Conservation (phyloP, 108 stramenopile genomes). For the Bacterosira constricta region DNA sequence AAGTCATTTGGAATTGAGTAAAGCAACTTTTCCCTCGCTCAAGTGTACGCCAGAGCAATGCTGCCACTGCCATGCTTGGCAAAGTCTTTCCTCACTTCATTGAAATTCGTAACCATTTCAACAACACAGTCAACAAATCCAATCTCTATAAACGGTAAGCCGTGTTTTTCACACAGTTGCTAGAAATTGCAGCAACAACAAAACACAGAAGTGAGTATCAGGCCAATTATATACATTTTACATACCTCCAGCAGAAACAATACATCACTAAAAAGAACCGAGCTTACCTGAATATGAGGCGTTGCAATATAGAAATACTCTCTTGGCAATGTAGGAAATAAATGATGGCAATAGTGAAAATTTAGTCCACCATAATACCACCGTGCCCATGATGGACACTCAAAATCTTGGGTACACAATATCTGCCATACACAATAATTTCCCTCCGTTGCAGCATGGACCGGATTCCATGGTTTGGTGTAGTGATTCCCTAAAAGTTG, state of each 20-base stretch:
- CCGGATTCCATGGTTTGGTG: slow-evolving; percentile 31
- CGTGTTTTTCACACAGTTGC: slow-evolving; percentile 25
- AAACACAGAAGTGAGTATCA: neutral
- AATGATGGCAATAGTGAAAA: slow-evolving; percentile 38
- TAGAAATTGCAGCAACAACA: no score
- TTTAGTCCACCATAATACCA: slow-evolving; percentile 39
- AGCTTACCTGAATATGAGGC: slow-evolving; percentile 17
- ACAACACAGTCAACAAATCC: slow-evolving; percentile 25
- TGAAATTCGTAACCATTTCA: slow-evolving; percentile 32
- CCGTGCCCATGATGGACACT: slow-evolving; percentile 14
- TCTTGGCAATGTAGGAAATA: slow-evolving; percentile 34
- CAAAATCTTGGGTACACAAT: slow-evolving; percentile 27
- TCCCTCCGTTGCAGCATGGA: slow-evolving; percentile 31
- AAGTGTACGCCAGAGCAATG: slow-evolving; percentile 23
- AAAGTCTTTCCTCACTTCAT: slow-evolving; percentile 36
- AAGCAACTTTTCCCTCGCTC: neutral
- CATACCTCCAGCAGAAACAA: neutral
- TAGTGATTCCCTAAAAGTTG: slow-evolving; percentile 36
- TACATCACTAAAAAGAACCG: neutral
- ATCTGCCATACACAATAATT: slow-evolving; percentile 37
- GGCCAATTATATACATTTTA: neutral
- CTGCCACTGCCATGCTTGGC: slow-evolving; percentile 22
- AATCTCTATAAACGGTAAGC: slow-evolving; percentile 27
- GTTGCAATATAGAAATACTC: slow-evolving; percentile 34
- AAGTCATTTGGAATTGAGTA: no score